Base-by-base conservation (phyloP, 257 asterid species). In the Parsonsia alboflavescens region DNA sequence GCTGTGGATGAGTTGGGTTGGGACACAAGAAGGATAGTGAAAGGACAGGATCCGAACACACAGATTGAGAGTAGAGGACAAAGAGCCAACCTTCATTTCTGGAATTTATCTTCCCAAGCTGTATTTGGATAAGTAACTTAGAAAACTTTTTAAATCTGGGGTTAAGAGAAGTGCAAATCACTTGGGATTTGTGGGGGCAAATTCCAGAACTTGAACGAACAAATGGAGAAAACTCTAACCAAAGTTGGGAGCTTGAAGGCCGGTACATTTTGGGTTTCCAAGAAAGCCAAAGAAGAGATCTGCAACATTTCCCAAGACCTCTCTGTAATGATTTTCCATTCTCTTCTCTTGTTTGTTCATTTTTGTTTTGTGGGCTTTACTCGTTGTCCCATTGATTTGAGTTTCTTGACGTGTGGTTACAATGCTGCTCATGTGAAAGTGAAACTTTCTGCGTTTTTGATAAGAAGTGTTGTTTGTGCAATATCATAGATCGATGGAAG, bases 241-340 rank as follows among this genome's bases (percentile, higher is more conserved):
- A 93, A 84, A 88, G 96, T 90, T 28, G 97, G 89, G 56, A 93
- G 97, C 90, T 67, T 93, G 10, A 93, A 93, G 82, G 87, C 96
- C 30, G 79, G 93, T 53, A 85, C 97, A 77, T 91, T 91, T 68
- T 91, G 97, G 97, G 94, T 93, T 71, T 93, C 97, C 65, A 88
- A 90, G 88, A 93, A 90, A 84, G 96, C 97, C 75, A 93, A 91
- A 83, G 87, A 91, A 85, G 98, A 93, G 90, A 87, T 93, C 90
- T 83, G 92, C 82, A 90, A 85, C 86, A 91, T 91, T 82, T 80
- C 97, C 21, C 91, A 91, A 78, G 97, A 93, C 87, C 82, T 91
- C 81, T 82, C 93, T 33, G 98, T 91, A 88, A 17, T 57, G 68
- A 74, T 49, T 30, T 61, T 70, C 77, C 9, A 17, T 30, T 71